Percentiles rank a stretch among this genome's conserved stretches.
These are phyloP conservation scores for Gossypium anomalum DNA, from an alignment of 345 rosid genomes.

Conservation along the genomic window DNA sequence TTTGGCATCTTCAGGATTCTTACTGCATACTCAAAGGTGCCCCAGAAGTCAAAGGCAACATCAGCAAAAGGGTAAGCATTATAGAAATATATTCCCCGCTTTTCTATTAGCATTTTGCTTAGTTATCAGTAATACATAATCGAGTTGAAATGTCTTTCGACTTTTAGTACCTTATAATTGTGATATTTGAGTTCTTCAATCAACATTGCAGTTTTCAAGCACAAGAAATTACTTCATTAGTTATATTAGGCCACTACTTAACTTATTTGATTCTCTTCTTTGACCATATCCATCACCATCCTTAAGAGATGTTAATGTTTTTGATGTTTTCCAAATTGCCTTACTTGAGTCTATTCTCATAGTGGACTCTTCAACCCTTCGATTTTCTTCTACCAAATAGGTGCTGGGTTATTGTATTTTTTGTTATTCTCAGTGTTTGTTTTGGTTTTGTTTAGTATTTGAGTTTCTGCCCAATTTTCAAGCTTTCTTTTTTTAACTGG, in stretches of 20 bases:
- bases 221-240: not conserved
- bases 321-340: not conserved
- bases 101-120: not conserved
- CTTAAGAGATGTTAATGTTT: not conserved
- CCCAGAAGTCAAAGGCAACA: constrained; percentile 64
- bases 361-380: not conserved
- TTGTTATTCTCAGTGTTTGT: not conserved
- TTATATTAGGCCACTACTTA: not conserved
- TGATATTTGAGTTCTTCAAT: not conserved
- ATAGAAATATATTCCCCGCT: not conserved
- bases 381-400: not conserved
- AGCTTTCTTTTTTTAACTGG: not conserved
- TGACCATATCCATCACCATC: not conserved
- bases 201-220: not conserved
- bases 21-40: constrained; percentile 78
- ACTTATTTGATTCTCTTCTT: not conserved
- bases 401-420: not conserved
- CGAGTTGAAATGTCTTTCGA: not conserved
- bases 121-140: not conserved
- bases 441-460: not conserved
- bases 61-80: constrained; percentile 57
- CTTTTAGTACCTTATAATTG: not conserved
- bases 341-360: not conserved
- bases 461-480: not conserved
- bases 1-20: constrained; percentile 53